Base-by-base conservation (phyloP, 352 stramenopile species). In the Pythium plurisporium region DNA sequence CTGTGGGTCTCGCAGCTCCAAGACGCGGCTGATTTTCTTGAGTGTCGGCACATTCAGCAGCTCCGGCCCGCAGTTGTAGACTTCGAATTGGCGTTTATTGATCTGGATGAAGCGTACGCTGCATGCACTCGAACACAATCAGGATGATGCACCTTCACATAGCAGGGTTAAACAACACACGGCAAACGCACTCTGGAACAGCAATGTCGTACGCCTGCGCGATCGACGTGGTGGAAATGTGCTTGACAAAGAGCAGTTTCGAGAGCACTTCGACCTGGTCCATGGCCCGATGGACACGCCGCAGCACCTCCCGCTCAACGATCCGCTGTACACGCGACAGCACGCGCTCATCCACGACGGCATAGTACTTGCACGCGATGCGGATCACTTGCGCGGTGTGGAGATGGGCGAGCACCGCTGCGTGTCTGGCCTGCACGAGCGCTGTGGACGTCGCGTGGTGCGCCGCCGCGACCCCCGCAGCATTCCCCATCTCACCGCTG, bases 231-330 rank as follows among this genome's bases (percentile, higher is more conserved):
- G 60, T 88, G 17, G 73, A 86, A 33, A 90, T 79, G 60, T 70
- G 69, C 50, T 84, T 82, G 44, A 88, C 75, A 26, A 87, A 86
- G 53, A 72, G 70, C 2, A 77, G 26, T 65, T 90, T 90, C 4
- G 75, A 86, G 19, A 44, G 54, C 36, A 82, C 73, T 36, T 90
- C 77, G 2, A 76, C 69, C 23, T 82, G 65, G 43, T 86, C 65
- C 7, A 60, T 66, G 10, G 86, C 49, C 2, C 74, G 62, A 12
- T 70, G 61, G 20, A 84, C 57, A 20, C 64, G 67, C 4, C 62
- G 64, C 9, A 90, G 34, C 22, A 87, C 66, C 44, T 86, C 64
- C 27, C 73, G 47, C 60, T 89, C 76, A 22, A 89, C 79, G 1
- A 71, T 50, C 9, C 53, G 69, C 15, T 86, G 67, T 20, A 80